Evolutionary conservation across 345 rosid species (phyloP), one percentile per base, ranked within the genome.

Genomic region (Citrus unshiu): DNA sequence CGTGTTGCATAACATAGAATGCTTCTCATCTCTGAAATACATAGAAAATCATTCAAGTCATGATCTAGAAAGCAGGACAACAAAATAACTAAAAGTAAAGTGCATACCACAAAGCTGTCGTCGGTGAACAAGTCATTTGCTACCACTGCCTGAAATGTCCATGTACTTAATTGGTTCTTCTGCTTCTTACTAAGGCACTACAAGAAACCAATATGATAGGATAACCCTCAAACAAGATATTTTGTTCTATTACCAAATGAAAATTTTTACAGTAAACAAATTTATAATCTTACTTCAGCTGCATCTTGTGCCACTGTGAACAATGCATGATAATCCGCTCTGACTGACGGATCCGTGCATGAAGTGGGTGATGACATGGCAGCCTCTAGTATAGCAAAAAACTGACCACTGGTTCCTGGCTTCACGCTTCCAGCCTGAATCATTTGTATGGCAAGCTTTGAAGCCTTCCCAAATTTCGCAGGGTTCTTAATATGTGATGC

Each of bases 121-220:
- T 96, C 99, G 9, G 98, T 94, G 83, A 89, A 88, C 30, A 96
- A 88, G 82, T 96, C 99, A 84, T 94, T 94, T 68, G 97, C 95
- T 81, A 93, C 88, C 85, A 96, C 97, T 64, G 98, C 98, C 75
- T 76, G 83, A 67, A 89, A 73, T 63, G 90, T 90, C 99, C 99
- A 94, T 12, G 82, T 79, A 61, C 81, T 87, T 74, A 96, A 75
- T 77, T 84, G 88, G 85, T 92, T 87, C 87, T 83, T 91, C 91
- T 94, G 98, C 84, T 83, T 90, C 83, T 82, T 90, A 81, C 70
- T 87, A 25, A 96, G 86, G 84, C 86, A 88, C 99, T 96, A 77
- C 80, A 86, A 71, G 32, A 83, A 67, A 78, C 76, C 5, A 73
- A 64, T 4, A 78, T 29, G 56, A 60, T 78, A 54, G 72, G 81